Evolutionary conservation across 2,329 filamentous ascomycete species (phyloP).

Genomic region (Colletotrichum sp.): DNA sequence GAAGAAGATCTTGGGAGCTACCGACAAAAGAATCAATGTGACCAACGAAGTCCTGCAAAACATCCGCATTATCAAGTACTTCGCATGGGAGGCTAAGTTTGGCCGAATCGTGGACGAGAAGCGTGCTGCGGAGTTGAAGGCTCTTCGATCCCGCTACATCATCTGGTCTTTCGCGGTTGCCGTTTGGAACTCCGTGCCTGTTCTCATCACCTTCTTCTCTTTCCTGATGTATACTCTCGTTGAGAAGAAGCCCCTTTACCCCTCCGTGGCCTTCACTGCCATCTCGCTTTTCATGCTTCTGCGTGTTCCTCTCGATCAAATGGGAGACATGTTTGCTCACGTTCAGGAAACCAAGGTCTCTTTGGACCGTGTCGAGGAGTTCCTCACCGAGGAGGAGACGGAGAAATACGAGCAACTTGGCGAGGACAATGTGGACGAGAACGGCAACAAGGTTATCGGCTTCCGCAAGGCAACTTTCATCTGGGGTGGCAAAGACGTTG

Average conservation of each 20-base stretch:
- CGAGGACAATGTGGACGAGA: slow-evolving; percentile 69
- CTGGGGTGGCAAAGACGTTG: slow-evolving; percentile 78
- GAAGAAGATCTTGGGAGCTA: slow-evolving; percentile 89
- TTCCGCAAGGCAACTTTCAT: slow-evolving; percentile 86
- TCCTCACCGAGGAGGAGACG: slow-evolving; percentile 91
- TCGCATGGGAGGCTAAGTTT: slow-evolving; percentile 96
- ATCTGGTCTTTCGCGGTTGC: slow-evolving; percentile 92
- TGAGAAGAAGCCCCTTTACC: slow-evolving; percentile 87
- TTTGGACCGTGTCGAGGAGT: slow-evolving; percentile 94
- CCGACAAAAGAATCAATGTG: slow-evolving; percentile 93
- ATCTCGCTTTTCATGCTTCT: slow-evolving; percentile 95
- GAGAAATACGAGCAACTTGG: slow-evolving; percentile 91
- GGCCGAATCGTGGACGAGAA: slow-evolving; percentile 88
- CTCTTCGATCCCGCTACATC: slow-evolving; percentile 82
- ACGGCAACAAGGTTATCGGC: slow-evolving; percentile 78
- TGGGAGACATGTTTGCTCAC: slow-evolving; percentile 98
- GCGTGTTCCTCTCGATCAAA: slow-evolving; percentile 89
- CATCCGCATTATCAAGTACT: slow-evolving; percentile 99
- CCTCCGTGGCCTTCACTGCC: slow-evolving; percentile 93
- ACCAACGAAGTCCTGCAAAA: slow-evolving; percentile 98
- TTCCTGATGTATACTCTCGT: slow-evolving; percentile 93
- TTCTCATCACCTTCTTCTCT: slow-evolving; percentile 95
- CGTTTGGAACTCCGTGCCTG: slow-evolving; percentile 94
- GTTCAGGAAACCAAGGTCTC: slow-evolving; percentile 98
- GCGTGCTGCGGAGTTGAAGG: slow-evolving; percentile 76